Percentiles rank a stretch among this genome's conserved stretches.
Conservation (phyloP, 495 filamentous ascomycete genomes). For the Trichocladium uniseriatum region DNA sequence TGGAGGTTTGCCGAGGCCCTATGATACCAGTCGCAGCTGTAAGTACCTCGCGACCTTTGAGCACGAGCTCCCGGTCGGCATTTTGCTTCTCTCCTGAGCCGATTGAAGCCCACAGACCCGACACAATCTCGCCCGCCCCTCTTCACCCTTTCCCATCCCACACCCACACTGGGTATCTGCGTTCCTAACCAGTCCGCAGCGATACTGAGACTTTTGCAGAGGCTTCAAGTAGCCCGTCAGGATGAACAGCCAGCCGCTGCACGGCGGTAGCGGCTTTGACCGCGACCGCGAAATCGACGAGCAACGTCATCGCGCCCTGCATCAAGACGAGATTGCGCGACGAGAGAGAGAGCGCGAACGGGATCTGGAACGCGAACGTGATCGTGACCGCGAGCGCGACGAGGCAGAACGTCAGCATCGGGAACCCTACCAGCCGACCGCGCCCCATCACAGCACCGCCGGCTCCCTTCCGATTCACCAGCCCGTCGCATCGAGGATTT, state of each 20-base stretch:
- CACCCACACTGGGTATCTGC: not conserved
- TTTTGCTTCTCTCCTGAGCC: slow-evolving; percentile 7
- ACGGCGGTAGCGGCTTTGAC: slow-evolving; percentile 30
- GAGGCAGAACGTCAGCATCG: slow-evolving; percentile 58
- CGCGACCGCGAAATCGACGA: slow-evolving; percentile 33
- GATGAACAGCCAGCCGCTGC: slow-evolving; percentile 40
- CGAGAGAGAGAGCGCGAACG: slow-evolving; percentile 18
- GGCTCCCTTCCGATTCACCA: slow-evolving; percentile 83
- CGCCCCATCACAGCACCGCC: slow-evolving; percentile 72
- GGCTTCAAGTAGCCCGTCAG: slow-evolving; percentile 16
- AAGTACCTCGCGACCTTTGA: not conserved
- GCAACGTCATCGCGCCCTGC: slow-evolving; percentile 30
- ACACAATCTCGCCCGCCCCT: not conserved
- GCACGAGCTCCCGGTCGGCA: slow-evolving; percentile 1
- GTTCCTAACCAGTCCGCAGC: not conserved
- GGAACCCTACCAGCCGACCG: slow-evolving; percentile 48
- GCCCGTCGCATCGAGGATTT: slow-evolving; percentile 72
- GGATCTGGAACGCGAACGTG: slow-evolving; percentile 16
- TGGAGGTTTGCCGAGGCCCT: not conserved
- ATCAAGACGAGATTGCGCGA: slow-evolving; percentile 27
- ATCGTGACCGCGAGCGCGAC: slow-evolving; percentile 46
- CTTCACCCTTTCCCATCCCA: not conserved
- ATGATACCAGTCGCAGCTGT: slow-evolving; percentile 20
- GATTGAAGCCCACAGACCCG: not conserved
- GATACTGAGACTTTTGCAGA: slow-evolving; percentile 17